A percentile compares a stretch with the other conserved stretches of the same genome.
Conservation (phyloP, 495 filamentous ascomycete genomes). For the Lophiostoma macrostomum region DNA sequence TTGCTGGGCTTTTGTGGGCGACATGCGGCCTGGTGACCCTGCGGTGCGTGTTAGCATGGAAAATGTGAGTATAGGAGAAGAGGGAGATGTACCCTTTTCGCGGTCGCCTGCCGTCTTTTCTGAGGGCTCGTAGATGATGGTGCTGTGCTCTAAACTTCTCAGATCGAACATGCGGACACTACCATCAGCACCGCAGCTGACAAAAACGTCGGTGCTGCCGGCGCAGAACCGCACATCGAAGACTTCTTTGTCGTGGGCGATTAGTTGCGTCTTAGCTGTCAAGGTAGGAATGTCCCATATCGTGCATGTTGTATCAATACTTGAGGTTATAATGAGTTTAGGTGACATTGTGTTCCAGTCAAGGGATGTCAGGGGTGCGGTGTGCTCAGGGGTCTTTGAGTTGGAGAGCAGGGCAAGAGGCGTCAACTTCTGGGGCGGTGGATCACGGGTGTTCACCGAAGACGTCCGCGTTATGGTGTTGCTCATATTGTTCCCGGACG, state of each 20-base stretch:
- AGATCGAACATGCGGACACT: conserved; percentile 99
- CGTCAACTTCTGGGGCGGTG: conserved; percentile 78
- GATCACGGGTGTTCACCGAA: conserved; percentile 56
- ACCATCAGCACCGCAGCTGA: conserved; percentile 94
- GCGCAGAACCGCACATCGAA: conserved; percentile 98
- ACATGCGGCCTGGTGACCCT: conserved; percentile 47
- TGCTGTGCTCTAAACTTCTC: conserved; percentile 92
- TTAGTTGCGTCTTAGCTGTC: conserved; percentile 96
- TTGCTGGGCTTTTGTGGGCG: conserved; percentile 66
- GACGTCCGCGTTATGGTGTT: conserved; percentile 74
- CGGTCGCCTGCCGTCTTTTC: conserved; percentile 61
- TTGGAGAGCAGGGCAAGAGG: conserved; percentile 93
- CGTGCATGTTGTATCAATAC: conserved; percentile 99
- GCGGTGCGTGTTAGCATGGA: conserved; percentile 5
- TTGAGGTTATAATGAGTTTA: conserved; percentile 95
- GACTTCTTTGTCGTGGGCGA: conserved; percentile 98
- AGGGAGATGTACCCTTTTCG: conserved; percentile 60
- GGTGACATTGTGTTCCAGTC: conserved; percentile 98
- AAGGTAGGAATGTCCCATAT: conserved; percentile 99
- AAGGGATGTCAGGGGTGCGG: conserved; percentile 89
- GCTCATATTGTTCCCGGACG: conserved; percentile 53
- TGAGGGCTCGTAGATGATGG: conserved; percentile 97
- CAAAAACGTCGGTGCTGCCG: conserved; percentile 94
- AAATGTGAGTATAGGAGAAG: background rate
- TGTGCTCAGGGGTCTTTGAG: conserved; percentile 97